These are phyloP conservation scores for Brasilioporus rufonigricans DNA, from an alignment of 768 basidiomycete genomes.

Conservation along the genomic window DNA sequence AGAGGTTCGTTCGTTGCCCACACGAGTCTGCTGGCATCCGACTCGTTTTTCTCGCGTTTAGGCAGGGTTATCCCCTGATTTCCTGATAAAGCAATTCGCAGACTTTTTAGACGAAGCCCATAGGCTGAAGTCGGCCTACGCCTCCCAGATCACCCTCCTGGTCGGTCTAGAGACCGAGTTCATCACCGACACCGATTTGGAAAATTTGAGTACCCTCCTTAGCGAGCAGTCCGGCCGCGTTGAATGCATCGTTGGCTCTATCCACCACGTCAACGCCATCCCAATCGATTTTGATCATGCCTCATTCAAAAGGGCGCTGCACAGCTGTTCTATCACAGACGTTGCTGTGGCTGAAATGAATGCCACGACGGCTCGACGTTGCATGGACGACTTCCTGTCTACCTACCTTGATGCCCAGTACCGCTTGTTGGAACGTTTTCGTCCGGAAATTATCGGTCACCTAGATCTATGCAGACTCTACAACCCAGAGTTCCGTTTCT, in stretches of 20 bases:
- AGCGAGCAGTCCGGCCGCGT: conserved; percentile 47
- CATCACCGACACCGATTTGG: conserved; percentile 69
- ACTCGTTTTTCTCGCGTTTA: conserved; percentile 33
- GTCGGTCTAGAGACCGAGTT: conserved; percentile 93
- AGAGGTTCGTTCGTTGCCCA: conserved; percentile 57
- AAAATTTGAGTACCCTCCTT: conserved; percentile 54
- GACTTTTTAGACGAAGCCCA: conserved; percentile 78
- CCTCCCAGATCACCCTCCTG: conserved; percentile 66
- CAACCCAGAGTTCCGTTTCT: conserved; percentile 56
- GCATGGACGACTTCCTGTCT: conserved; percentile 49
- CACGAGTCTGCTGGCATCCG: background rate
- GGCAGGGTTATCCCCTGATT: conserved; percentile 51
- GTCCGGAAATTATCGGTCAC: conserved; percentile 90
- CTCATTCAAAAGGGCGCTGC: conserved; percentile 65
- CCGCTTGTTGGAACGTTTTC: conserved; percentile 62
- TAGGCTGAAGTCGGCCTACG: conserved; percentile 63
- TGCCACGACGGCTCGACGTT: conserved; percentile 18
- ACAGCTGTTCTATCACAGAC: conserved; percentile 37
- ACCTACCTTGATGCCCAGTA: conserved; percentile 88
- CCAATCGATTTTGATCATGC: conserved; percentile 89
- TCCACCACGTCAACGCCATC: conserved; percentile 85
- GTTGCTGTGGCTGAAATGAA: conserved; percentile 21
- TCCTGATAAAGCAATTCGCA: conserved; percentile 63
- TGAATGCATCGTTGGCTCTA: conserved; percentile 88
- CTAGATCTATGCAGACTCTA: conserved; percentile 91